Evolutionary conservation across 345 rosid species (phyloP), one percentile per base, ranked within the genome.

Genomic region (Capsella bursapastoris): DNA sequence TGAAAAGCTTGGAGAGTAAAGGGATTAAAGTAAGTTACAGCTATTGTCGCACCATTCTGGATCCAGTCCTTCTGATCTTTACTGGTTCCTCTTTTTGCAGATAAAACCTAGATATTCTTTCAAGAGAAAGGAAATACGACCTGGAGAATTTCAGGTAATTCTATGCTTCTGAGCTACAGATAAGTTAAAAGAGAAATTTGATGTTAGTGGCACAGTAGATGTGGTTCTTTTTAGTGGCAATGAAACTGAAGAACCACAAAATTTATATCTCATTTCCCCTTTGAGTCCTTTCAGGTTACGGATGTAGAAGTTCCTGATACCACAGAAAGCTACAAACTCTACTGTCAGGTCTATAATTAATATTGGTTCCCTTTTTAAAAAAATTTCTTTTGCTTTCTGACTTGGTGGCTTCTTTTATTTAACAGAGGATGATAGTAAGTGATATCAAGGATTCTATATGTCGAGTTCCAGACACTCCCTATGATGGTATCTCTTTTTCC

Each of bases 71-170:
- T 5, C 65, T 68, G 27, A 58, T 16, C 31, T 64, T 12, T 69
- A 7, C n/a, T 68, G 77, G 14, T 47, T 43, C 70, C 57, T 31
- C 62, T 14, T 71, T 64, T 68, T 80, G 77, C 82, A 94, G 98
- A 90, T 94, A 79, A 91, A 75, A 78, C 98, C 97, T n/a, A 90
- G 97, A 80, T 94, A 94, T 76, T 91, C 98, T 31, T 94, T 90
- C 73, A 88, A 90, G 85, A 83, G 98, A 83, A 91, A 90, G 77
- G 98, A 94, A 82, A 80, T 78, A 72, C 91, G 93, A 16, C 86
- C 93, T 0, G 90, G 97, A n/a, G 98, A 88, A 11, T 91, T 87
- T 82, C 98, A 90, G 96, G 98, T 66, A 51, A 51, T 22, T 37
- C 25, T 12, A 27, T 10, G 28, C 9, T 27, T 66, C 52, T 50